Conservation (phyloP, 805 yeast species). For the Lipomyces japonicus region DNA sequence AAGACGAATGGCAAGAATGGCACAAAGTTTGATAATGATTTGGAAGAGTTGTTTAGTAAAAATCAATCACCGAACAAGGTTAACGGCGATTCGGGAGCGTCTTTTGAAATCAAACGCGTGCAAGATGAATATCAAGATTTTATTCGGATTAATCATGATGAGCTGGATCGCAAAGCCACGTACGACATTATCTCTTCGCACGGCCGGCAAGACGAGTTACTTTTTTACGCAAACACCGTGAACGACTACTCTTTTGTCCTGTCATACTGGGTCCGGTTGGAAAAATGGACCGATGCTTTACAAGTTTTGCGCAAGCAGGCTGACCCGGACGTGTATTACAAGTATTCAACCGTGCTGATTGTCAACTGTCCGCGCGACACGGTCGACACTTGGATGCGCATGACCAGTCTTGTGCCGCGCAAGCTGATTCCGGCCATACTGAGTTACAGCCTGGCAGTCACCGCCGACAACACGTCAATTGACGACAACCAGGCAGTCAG, state of each 20-base stretch:
- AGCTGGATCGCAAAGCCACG: slow-evolving; percentile 62
- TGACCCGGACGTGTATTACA: slow-evolving; percentile 52
- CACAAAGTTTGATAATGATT: slow-evolving; percentile 30
- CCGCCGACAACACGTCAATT: slow-evolving; percentile 35
- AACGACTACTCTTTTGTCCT: slow-evolving; percentile 68
- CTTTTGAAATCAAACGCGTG: slow-evolving; percentile 31
- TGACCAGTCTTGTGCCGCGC: slow-evolving; percentile 52
- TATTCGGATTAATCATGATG: slow-evolving; percentile 45
- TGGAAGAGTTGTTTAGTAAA: slow-evolving; percentile 41
- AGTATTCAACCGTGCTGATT: slow-evolving; percentile 64
- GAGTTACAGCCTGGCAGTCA: slow-evolving; percentile 44
- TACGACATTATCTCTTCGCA: slow-evolving; percentile 68
- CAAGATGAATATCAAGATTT: slow-evolving; percentile 47
- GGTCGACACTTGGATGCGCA: slow-evolving; percentile 71
- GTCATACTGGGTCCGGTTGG: slow-evolving; percentile 61
- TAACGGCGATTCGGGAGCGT: slow-evolving; percentile 31
- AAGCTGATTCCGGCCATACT: slow-evolving; percentile 72
- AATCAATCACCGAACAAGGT: slow-evolving; percentile 31
- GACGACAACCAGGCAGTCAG: slow-evolving; percentile 61
- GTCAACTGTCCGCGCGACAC: slow-evolving; percentile 66
- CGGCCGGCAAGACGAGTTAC: slow-evolving; percentile 58
- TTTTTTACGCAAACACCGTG: slow-evolving; percentile 63
- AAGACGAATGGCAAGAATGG: slow-evolving; percentile 14
- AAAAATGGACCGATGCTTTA: slow-evolving; percentile 71
- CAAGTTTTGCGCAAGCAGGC: slow-evolving; percentile 51